phyloP scores from a whole-genome alignment of 208 protist genomes.

The Crithidia bombi region DNA sequence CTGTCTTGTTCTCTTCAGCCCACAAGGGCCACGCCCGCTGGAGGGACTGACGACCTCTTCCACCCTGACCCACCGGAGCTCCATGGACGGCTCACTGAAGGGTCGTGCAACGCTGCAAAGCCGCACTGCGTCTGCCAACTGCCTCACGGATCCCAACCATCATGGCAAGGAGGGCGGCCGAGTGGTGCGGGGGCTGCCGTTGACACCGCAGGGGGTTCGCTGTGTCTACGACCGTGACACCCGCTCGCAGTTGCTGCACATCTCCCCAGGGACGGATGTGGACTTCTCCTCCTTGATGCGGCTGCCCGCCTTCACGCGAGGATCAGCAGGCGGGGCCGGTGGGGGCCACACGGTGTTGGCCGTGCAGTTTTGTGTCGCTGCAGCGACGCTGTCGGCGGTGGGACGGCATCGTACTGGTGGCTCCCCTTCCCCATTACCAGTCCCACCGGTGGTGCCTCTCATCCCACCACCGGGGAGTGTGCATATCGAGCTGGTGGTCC shows the following conservation, averaged over 20 bases:
- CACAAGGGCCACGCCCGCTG: slow-evolving; percentile 76
- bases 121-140: slow-evolving; percentile 1
- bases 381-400: slow-evolving; percentile 3
- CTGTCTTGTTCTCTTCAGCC: slow-evolving; percentile 72
- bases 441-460: not conserved
- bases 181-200: not conserved
- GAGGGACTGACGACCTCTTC: slow-evolving; percentile 44
- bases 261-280: slow-evolving; percentile 47
- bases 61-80: not conserved
- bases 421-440: too few species aligned
- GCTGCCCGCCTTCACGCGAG: slow-evolving; percentile 5
- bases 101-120: not conserved
- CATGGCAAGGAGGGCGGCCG: not conserved
- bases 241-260: slow-evolving; percentile 77
- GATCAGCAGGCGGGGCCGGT: not conserved
- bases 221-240: slow-evolving; percentile 72
- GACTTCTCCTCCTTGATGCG: slow-evolving; percentile 49
- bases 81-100: not conserved
- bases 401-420: not conserved
- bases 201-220: slow-evolving; percentile 19
- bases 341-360: slow-evolving; percentile 35
- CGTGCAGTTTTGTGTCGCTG: slow-evolving; percentile 60
- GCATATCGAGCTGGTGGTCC: slow-evolving; percentile 26
- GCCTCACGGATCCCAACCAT: not conserved
- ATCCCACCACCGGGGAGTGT: slow-evolving; percentile 23